Evolutionary conservation across 116 monocot species (phyloP), one percentile per base, ranked within the genome.

Genomic region (Dioscorea cayenensis): DNA sequence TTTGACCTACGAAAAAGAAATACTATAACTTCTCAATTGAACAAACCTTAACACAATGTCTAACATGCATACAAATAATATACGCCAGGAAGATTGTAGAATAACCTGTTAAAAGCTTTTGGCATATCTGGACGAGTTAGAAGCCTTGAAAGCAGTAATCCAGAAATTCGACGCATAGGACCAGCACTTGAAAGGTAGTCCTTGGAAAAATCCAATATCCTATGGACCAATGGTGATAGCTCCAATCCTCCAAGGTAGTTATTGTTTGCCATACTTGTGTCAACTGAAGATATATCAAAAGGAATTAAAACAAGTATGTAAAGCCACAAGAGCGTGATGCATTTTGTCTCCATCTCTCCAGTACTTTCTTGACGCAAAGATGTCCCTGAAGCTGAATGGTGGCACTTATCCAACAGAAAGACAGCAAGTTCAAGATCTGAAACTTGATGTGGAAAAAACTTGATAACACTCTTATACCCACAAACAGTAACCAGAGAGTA

Each of bases 271-370:
- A 88, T 78, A 65, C 93, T 99, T 32, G 84, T 82, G 43, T 99
- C 94, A 59, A 99, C 89, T 23, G 91, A 86, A 1, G 91, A 87
- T 17, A 99, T 89, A 79, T 99, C 99, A 79, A 99, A 99, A 51
- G 99, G 99, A 79, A 99, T 85, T 69, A 99, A 79, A 36, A 99
- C 99, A 59, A 99, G 94, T 27, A 99, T 91, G 68, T 93, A 91
- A 43, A 99, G 83, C 99, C 99, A 99, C 63, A 99, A 80, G 37
- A 99, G 91, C 36, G 89, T 72, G 20, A 94, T 63, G 62, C 99
- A 99, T 66, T 99, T 84, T 20, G 85, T 84, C 77, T 99, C 99
- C 99, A 99, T 99, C 76, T 99, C 99, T n/a, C 99, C 99, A 60
- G 99, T 94, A 68, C 99, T 99, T 74, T 99, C 94, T 52, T 94